Evolutionary conservation across 352 stramenopile species (phyloP), one percentile per base, ranked within the genome.

Genomic region (Phytophthora ramorum): DNA sequence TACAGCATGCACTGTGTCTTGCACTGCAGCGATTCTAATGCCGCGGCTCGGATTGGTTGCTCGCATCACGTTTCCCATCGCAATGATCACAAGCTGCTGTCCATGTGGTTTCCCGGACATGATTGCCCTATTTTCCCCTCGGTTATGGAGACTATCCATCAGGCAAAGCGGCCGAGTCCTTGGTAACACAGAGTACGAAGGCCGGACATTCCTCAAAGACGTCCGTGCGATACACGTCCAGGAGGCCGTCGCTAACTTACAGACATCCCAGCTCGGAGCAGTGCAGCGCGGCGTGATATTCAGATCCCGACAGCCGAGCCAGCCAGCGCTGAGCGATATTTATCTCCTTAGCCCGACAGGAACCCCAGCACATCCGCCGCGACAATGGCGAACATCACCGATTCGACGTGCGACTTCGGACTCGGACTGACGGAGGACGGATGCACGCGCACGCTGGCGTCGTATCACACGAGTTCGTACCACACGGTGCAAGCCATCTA

Each of bases 351-450:
- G 16, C 38, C 10, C 44, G 30, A 62, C 48, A 53, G 52, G 53
- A 62, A 53, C 41, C 37, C 6, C 49, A 56, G 17, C 30, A 56
- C 56, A 69, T 17, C 28, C 7, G 48, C 7, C 20, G 30, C 45
- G 7, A 34, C 24, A 40, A 78, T 79, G 67, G 57, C 56, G 30
- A 83, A 79, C 24, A 77, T 82, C 45, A 73, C 67, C 19, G 67
- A 77, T 14, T 44, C 61, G 10, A 83, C 71, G 20, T 80, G 71
- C 55, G 64, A 66, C n/a, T 80, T 73, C 45, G 65, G 69, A 32
- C 66, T 79, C 34, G 66, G 66, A 38, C 52, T 48, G 30, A 76
- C 69, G 5, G 49, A 69, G 1, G 61, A 69, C 32, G 69, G 63
- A 64, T 84, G 72, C 49, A 24, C 63, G 4, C 66, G 63, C 37